Base-by-base conservation (phyloP, 2,329 filamentous ascomycete genomes). In the Ophiostoma quercus region DNA sequence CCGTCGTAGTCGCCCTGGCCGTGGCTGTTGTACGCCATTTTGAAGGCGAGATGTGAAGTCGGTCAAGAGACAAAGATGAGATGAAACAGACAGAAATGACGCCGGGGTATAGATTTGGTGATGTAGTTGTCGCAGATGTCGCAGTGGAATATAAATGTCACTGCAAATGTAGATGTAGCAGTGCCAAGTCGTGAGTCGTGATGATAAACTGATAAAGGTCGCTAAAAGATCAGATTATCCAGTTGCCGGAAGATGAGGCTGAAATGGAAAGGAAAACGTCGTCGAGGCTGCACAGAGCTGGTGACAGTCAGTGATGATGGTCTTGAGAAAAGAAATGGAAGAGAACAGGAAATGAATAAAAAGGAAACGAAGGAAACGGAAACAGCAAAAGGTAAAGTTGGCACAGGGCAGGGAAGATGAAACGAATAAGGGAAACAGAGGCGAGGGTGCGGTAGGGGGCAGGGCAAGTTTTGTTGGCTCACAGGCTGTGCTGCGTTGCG, bases 1-100 rank as follows among this genome's bases (percentile, higher is more conserved):
- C 87, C 84, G 70, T 87, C 82, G 74, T 88, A 89, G 70, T 85
- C 85, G 41, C 51, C 70, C 62, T 43, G 70, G 29, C 71, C 70
- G n/a, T 62, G 71, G 68, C 79, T 72, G 60, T 67, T 70, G 70
- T 74, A 74, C 51, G 74, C 74, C 74, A 74, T 74, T 62, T 68
- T 71, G 29, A 67, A 68, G 62, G 22, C 29, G 25, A 32, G 5
- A 43, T 11, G 11, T 19, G 14, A 25, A n/a, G 6, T 41, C n/a
- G 43, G 51, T 8, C 22, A 3, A 25, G 22, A 25, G 16, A 57
- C 2, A 37, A 34, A 34, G 25, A 34, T 14, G 41, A 8, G 16
- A 65, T 14, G 3, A 41, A 34, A 12, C 16, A 39, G 34, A 2
- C n/a, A 65, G 3, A 34, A 25, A 65, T 9, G 34, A 41, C 6